phyloP scores from a whole-genome alignment of 1,284 basidiomycete genomes.

The Ceratobasidium theobromae region DNA sequence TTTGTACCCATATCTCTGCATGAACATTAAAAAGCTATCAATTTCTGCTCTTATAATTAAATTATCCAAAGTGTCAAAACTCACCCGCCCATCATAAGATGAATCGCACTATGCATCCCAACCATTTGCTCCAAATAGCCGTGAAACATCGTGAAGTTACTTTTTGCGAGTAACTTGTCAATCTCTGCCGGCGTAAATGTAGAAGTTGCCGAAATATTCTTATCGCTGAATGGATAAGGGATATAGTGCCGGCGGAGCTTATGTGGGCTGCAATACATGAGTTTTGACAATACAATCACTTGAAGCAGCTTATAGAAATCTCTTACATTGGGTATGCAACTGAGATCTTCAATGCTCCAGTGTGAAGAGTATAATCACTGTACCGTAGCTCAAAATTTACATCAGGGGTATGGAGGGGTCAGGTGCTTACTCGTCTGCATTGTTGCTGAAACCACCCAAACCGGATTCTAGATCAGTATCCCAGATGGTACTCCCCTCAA shows the following conservation, averaged over 20 bases:
- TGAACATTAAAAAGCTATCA: not conserved
- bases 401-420: not conserved
- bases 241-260: not conserved
- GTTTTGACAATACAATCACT: no score
- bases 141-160: not conserved
- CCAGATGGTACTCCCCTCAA: conserved; percentile 1
- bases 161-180: not conserved
- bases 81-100: not conserved
- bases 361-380: not conserved
- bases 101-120: not conserved
- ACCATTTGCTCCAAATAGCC: not conserved
- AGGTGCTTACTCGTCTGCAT: not conserved
- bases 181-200: not conserved
- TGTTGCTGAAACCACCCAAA: conserved; percentile 10
- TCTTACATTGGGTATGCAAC: not conserved
- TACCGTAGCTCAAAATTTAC: not conserved
- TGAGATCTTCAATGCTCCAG: not conserved
- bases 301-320: not conserved
- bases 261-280: not conserved
- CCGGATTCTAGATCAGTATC: not conserved
- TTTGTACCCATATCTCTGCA: not conserved
- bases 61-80: not conserved
- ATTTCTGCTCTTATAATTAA: not conserved
- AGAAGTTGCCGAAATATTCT: not conserved
- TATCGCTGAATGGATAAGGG: not conserved